Percentiles rank a stretch among this genome's conserved stretches.
Evolutionary conservation across 805 yeast species (phyloP).

Genomic region (Hanseniaspora occidentalis): DNA sequence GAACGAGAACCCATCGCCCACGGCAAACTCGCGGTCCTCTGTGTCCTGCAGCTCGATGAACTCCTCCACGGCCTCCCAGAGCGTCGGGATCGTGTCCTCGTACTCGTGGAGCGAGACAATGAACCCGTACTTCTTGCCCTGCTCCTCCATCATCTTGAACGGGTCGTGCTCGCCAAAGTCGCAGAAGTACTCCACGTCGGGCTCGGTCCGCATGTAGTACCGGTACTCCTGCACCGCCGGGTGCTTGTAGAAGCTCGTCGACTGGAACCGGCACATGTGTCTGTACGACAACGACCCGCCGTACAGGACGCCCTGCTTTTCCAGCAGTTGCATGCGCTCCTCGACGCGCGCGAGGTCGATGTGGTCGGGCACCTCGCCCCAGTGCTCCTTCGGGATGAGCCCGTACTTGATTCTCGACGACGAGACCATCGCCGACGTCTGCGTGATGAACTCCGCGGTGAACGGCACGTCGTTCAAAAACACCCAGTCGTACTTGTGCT

Average conservation of each 20-base stretch:
- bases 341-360: slow-evolving; percentile 49
- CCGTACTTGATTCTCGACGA: slow-evolving; percentile 42
- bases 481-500: slow-evolving; percentile 65
- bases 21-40: slow-evolving; percentile 21
- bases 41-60: slow-evolving; percentile 41
- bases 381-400: slow-evolving; percentile 49
- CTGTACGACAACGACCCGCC: slow-evolving; percentile 60
- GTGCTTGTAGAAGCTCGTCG: slow-evolving; percentile 82
- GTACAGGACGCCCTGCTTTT: slow-evolving; percentile 40
- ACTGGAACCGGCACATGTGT: slow-evolving; percentile 92
- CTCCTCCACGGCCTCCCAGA: slow-evolving; percentile 65
- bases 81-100: slow-evolving; percentile 70
- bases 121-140: slow-evolving; percentile 75
- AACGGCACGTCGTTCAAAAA: slow-evolving; percentile 66
- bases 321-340: slow-evolving; percentile 32
- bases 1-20: slow-evolving; percentile 17
- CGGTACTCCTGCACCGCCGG: slow-evolving; percentile 59
- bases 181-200: slow-evolving; percentile 78
- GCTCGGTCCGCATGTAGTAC: slow-evolving; percentile 93
- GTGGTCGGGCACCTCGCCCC: slow-evolving; percentile 37
- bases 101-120: slow-evolving; percentile 77
- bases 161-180: slow-evolving; percentile 77
- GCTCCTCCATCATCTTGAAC: slow-evolving; percentile 64
- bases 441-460: slow-evolving; percentile 45
- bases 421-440: slow-evolving; percentile 45